phyloP scores from a whole-genome alignment of 148 eudicot species.

The Rhododendron ovatum region DNA sequence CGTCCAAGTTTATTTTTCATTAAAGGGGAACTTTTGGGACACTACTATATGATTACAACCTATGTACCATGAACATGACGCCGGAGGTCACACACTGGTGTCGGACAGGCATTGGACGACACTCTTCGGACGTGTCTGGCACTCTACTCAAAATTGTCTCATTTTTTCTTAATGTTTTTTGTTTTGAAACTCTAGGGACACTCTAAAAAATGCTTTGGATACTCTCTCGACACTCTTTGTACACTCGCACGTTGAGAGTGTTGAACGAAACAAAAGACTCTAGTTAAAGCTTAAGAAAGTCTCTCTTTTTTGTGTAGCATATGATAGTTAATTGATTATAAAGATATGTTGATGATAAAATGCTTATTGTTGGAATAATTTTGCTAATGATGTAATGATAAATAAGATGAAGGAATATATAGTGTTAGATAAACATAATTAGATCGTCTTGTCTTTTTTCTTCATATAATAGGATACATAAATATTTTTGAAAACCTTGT shows the following conservation, averaged over 20 bases:
- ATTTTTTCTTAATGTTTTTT: background rate
- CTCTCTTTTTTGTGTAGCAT: background rate
- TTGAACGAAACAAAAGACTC: background rate
- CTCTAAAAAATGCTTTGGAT: background rate
- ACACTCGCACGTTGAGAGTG: background rate
- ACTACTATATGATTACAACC: background rate
- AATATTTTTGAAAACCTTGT: background rate
- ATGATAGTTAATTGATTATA: background rate
- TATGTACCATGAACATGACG: background rate
- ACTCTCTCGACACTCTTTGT: background rate
- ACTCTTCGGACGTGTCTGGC: background rate
- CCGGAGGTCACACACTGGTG: background rate
- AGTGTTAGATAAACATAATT: background rate
- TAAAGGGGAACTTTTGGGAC: background rate
- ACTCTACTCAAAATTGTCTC: background rate
- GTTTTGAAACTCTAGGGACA: background rate
- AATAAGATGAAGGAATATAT: background rate
- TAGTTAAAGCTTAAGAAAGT: background rate
- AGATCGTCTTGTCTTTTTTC: background rate
- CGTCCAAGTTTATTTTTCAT: background rate
- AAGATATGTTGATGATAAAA: background rate
- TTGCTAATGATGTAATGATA: background rate
- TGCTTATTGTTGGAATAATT: background rate
- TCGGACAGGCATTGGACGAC: background rate
- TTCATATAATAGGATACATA: background rate